phyloP scores from a whole-genome alignment of 768 basidiomycete species.

The Dendrothele bispora region DNA sequence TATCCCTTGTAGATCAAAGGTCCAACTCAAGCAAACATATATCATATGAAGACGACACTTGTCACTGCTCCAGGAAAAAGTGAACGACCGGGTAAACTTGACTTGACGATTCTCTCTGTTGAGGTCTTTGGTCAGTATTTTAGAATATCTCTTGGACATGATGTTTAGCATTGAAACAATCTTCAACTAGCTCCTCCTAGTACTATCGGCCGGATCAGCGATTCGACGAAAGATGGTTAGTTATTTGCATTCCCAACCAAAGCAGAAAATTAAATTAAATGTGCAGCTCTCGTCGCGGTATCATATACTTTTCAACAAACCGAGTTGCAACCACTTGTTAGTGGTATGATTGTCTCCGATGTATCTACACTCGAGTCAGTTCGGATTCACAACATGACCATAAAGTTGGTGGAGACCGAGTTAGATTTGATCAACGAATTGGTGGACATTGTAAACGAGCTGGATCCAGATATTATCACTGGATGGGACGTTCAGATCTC shows the following conservation, averaged over 20 bases:
- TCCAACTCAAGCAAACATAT: slow-evolving; percentile 72
- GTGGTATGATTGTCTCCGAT: slow-evolving; percentile 57
- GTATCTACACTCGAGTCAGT: slow-evolving; percentile 35
- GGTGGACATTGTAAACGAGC: slow-evolving; percentile 67
- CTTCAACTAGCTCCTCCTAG: too few relatives aligned
- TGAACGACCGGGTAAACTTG: slow-evolving; percentile 59
- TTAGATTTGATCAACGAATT: slow-evolving; percentile 77
- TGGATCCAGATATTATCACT: slow-evolving; percentile 89
- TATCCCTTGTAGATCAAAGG: slow-evolving; percentile 53
- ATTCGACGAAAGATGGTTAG: too few relatives aligned
- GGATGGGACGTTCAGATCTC: slow-evolving; percentile 91
- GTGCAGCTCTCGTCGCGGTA: slow-evolving; percentile 54
- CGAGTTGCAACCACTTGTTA: slow-evolving; percentile 36
- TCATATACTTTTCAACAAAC: slow-evolving; percentile 72
- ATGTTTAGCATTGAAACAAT: neutral
- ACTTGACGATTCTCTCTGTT: slow-evolving; percentile 78
- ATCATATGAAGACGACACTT: slow-evolving; percentile 60
- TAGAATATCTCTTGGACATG: neutral
- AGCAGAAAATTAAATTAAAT: too few relatives aligned
- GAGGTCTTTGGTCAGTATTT: slow-evolving; percentile 87
- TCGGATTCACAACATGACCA: slow-evolving; percentile 40
- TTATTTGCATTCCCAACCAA: too few relatives aligned
- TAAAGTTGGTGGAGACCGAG: slow-evolving; percentile 66
- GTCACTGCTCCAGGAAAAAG: slow-evolving; percentile 16
- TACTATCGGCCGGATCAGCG: too few relatives aligned